These are phyloP conservation scores for Talaromyces ruber DNA, from an alignment of 495 filamentous ascomycete genomes.

Conservation along the genomic window DNA sequence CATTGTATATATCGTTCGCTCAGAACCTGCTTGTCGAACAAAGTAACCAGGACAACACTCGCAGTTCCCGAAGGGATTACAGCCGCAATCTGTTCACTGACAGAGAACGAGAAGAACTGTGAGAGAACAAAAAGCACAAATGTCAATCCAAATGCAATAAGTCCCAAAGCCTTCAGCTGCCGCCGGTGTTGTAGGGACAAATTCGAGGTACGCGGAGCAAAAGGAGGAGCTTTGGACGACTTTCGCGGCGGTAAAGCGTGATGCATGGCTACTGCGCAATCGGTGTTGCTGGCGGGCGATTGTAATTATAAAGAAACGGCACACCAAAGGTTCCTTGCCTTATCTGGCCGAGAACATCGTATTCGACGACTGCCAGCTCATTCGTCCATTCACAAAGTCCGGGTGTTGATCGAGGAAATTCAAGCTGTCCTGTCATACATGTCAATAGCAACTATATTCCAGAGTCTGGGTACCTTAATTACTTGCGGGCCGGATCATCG, in stretches of 20 bases:
- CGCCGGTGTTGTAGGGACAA: constrained; percentile 55
- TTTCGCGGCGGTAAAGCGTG: constrained; percentile 84
- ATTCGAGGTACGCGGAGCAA: constrained; percentile 46
- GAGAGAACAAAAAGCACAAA: constrained; percentile 56
- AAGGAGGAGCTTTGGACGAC: constrained; percentile 40
- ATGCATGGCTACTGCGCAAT: constrained; percentile 55
- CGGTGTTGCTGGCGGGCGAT: neutral
- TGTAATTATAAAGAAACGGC: neutral
- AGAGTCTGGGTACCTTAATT: neutral
- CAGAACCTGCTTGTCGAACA: constrained; percentile 56
- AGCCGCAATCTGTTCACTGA: constrained; percentile 15
- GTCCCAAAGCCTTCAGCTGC: constrained; percentile 53
- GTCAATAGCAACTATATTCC: neutral
- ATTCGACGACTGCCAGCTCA: neutral
- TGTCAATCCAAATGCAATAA: constrained; percentile 48
- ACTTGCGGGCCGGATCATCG: constrained; percentile 4
- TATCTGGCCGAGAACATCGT: constrained; percentile 2
- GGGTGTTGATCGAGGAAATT: neutral
- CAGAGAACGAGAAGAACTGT: constrained; percentile 32
- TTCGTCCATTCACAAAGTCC: neutral
- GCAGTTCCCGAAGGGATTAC: constrained; percentile 60
- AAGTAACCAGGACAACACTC: constrained; percentile 78
- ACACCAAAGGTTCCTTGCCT: neutral
- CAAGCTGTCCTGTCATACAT: neutral
- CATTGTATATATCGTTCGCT: constrained; percentile 56